Evolutionary conservation across 1,139 yeast genomes (phyloP).

Genomic region (Geotrichum reessii): DNA sequence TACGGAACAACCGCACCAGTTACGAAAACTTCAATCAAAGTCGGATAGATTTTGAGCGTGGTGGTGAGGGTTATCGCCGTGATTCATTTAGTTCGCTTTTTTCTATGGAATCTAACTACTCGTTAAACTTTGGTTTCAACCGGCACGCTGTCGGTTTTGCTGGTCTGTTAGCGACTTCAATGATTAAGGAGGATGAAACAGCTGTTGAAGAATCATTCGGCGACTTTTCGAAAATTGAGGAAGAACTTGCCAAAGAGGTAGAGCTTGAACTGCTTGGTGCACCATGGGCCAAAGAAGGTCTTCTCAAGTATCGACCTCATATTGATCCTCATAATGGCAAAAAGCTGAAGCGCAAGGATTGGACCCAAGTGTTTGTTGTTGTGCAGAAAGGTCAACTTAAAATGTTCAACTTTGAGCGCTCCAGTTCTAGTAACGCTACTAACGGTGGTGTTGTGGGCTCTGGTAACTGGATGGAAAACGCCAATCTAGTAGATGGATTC

Average conservation of each 20-base stretch:
- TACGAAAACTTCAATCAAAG: conserved; percentile 25
- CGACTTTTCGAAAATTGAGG: conserved; percentile 30
- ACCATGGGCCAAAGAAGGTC: conserved; percentile 72
- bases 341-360: conserved; percentile 29
- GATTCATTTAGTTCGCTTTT: conserved; percentile 31
- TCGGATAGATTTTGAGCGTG: conserved; percentile 21
- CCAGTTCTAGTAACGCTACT: conserved; percentile 3
- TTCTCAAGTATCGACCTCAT: conserved; percentile 47
- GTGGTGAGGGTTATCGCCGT: conserved; percentile 24
- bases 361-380: conserved; percentile 35
- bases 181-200: conserved; percentile 30
- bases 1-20: conserved; percentile 7
- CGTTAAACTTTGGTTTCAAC: conserved; percentile 25
- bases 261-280: conserved; percentile 64
- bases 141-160: conserved; percentile 37
- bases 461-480: conserved; percentile 54
- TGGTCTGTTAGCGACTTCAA: conserved; percentile 33
- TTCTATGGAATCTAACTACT: conserved; percentile 28
- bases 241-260: conserved; percentile 43
- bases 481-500: conserved; percentile 29
- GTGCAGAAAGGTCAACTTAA: conserved; percentile 37
- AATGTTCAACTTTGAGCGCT: conserved; percentile 30
- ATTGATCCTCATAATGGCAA: conserved; percentile 35
- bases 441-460: conserved; percentile 43
- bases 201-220: conserved; percentile 23